A percentile compares a stretch with the other conserved stretches of the same genome.
These are phyloP conservation scores for Phytophthora sp. DNA, from an alignment of 352 stramenopile genomes.

Conservation along the genomic window DNA sequence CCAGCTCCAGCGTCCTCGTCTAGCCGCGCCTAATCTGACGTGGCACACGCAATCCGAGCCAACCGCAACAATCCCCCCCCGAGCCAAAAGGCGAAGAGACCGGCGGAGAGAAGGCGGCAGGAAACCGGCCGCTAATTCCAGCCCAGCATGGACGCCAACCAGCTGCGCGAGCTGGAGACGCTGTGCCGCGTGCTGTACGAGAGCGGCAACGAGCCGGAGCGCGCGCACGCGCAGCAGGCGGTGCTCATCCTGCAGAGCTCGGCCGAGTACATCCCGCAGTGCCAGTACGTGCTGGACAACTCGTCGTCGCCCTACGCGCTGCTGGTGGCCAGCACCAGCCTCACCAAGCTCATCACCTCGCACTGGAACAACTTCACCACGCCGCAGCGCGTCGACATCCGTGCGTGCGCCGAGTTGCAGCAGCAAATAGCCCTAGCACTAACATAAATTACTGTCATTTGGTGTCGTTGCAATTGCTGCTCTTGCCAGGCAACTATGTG, in stretches of 20 bases:
- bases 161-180: constrained; percentile 81
- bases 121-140: constrained; percentile 12
- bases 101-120: constrained; percentile 10
- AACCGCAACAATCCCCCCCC: constrained; percentile 20
- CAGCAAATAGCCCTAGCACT: neutral
- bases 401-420: constrained; percentile 42
- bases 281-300: constrained; percentile 98
- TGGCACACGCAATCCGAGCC: too few relatives aligned
- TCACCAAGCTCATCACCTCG: constrained; percentile 97
- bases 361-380: constrained; percentile 95
- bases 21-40: neutral
- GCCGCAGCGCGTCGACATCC: constrained; percentile 92
- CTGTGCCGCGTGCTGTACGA: constrained; percentile 85
- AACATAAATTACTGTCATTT: neutral
- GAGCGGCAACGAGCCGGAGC: constrained; percentile 73
- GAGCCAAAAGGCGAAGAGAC: constrained; percentile 30
- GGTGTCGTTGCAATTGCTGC: neutral
- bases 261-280: constrained; percentile 98
- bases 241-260: constrained; percentile 90
- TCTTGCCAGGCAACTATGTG: constrained; percentile 94
- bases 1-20: too few relatives aligned
- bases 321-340: constrained; percentile 95
- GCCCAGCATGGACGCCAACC: constrained; percentile 68
- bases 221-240: constrained; percentile 78
- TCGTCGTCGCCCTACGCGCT: constrained; percentile 95